Conservation (phyloP, 176 grass and related monocot species). For the Alloteropsis semialata region DNA sequence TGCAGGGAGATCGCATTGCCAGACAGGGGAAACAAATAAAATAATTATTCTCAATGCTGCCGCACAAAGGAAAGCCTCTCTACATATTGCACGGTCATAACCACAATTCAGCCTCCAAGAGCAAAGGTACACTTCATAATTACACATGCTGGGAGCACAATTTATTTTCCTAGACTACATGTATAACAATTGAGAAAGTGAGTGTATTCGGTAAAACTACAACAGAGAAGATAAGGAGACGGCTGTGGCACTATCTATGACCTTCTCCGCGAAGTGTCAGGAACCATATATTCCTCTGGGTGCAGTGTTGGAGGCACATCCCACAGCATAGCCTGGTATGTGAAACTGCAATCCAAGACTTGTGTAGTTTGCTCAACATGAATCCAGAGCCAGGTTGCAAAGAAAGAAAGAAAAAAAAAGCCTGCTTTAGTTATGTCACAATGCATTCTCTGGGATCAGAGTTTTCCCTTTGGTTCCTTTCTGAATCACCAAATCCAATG, state of each 20-base stretch:
- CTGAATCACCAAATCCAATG: constrained; percentile 33
- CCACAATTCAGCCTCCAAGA: neutral
- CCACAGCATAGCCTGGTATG: neutral
- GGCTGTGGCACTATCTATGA: neutral
- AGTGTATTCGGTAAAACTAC: neutral
- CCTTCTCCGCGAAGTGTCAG: neutral
- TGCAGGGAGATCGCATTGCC: neutral
- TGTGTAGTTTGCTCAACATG: neutral
- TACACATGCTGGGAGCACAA: constrained; percentile 5
- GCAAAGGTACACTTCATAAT: constrained; percentile 8
- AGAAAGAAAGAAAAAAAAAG: neutral
- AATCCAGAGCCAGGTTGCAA: neutral
- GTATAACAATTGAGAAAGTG: neutral
- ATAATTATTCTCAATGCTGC: neutral
- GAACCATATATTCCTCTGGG: neutral
- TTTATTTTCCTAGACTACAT: constrained; percentile 6
- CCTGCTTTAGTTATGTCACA: constrained; percentile 37
- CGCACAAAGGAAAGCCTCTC: neutral
- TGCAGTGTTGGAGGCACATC: neutral
- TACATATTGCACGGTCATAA: neutral
- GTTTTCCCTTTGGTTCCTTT: constrained; percentile 24
- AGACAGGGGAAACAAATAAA: neutral
- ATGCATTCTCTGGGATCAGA: constrained; percentile 71
- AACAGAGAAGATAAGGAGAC: neutral
- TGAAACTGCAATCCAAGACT: neutral